Base-by-base conservation (phyloP, 768 basidiomycete genomes). In the Boletus coccyginus region DNA sequence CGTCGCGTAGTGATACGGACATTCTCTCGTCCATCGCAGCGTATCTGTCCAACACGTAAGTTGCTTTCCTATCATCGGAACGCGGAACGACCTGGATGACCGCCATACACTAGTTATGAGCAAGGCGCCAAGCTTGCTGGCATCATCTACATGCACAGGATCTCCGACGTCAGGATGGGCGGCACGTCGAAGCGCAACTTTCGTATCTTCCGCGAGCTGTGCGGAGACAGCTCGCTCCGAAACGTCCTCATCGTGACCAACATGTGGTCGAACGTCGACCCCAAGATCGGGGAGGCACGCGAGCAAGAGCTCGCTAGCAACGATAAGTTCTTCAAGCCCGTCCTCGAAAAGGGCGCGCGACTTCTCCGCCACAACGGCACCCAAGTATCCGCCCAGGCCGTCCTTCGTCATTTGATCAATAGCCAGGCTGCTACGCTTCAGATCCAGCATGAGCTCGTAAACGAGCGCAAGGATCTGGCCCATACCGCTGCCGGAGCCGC, bases 391-490 rank as follows among this genome's bases (percentile, higher is more conserved):
- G 78, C 79, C 0, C 74, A 72, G 0, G 57, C 61, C 11, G 74
- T 83, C 50, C 57, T 86, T 0, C 73, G 74, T 6, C 69, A 72
- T 33, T 65, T 86, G 56, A 59, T 80, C 16, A 66, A 70, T 29
- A 75, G 69, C 8, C 66, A 69, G 29, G 77, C 83, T 0, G 60
- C 74, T 3, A 71, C 78, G 2, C 70, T 86, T 4, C 75, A 73
- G 24, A 83, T 86, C 48, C 85, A 85, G 59, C 68, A 73, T 29
- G 84, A 87, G 63, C 70, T 85, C 14, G 80, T 85, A 6, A 77
- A 78, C 54, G 70, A 79, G 59, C 72, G 71, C 33, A 76, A 77
- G 48, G 72, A 77, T 41, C 75, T 85, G 16, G 70, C 76, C 2
- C 72, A 84, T 49, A 85, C 85, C 3, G 69, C 73, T 5, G 85